These are phyloP conservation scores for Globisporangium cederbergense DNA, from an alignment of 352 stramenopile species.

Conservation along the genomic window DNA sequence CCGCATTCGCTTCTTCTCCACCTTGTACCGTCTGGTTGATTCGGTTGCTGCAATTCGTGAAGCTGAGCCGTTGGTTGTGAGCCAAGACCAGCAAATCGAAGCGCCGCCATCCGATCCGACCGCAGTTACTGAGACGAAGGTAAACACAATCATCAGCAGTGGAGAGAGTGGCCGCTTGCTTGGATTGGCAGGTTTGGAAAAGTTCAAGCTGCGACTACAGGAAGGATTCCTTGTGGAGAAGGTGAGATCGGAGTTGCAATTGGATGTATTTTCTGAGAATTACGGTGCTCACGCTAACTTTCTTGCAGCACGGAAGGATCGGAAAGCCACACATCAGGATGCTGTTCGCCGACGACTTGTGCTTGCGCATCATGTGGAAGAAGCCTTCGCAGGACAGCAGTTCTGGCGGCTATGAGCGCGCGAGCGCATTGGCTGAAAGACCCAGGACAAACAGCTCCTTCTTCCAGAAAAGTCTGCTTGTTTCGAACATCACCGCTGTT, in stretches of 20 bases:
- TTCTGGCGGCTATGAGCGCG: conserved; percentile 6
- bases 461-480: conserved; percentile 28
- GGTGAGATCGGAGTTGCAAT: conserved; percentile 15
- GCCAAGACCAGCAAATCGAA: not conserved
- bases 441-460: conserved; percentile 17
- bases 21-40: not conserved
- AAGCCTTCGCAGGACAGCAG: conserved; percentile 21
- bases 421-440: not conserved
- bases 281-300: not conserved
- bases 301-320: conserved; percentile 30
- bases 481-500: conserved; percentile 32
- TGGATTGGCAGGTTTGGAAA: conserved; percentile 14
- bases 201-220: conserved; percentile 38
- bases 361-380: conserved; percentile 36
- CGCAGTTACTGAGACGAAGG: not conserved
- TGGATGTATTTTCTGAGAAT: not conserved
- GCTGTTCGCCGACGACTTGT: conserved; percentile 33
- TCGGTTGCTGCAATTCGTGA: conserved; percentile 5
- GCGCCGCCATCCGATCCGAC: not conserved
- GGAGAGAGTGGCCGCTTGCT: conserved; percentile 20
- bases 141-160: conserved; percentile 7
- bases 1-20: conserved; percentile 7
- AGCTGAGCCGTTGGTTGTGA: not conserved
- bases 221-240: conserved; percentile 43
- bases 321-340: conserved; percentile 37